Evolutionary conservation across 176 grass and related monocot genomes (phyloP).

Genomic region (Canna indica): DNA sequence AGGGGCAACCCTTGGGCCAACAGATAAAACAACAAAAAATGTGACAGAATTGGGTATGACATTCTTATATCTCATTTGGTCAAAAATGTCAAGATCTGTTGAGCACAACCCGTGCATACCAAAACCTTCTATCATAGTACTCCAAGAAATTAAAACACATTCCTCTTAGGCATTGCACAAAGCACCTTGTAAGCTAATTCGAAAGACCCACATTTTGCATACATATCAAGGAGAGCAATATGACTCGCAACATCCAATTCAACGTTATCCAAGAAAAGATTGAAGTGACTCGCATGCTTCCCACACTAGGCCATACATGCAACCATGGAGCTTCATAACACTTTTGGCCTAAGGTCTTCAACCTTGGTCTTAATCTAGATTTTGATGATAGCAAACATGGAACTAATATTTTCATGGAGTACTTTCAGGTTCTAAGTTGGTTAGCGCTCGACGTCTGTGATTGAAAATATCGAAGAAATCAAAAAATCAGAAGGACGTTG

Average conservation of each 20-base stretch:
- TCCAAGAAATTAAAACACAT: conserved; percentile 19
- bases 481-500: too few species aligned
- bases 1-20: too few species aligned
- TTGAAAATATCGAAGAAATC: too few species aligned
- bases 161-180: conserved; percentile 1
- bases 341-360: not conserved
- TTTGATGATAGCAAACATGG: too few species aligned
- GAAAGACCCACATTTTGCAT: too few species aligned
- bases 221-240: too few species aligned
- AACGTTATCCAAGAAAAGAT: not conserved
- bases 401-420: too few species aligned
- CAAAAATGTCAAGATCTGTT: conserved; percentile 6
- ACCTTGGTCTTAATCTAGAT: too few species aligned
- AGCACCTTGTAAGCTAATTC: too few species aligned
- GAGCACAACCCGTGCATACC: conserved; percentile 6
- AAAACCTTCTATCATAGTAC: conserved; percentile 14
- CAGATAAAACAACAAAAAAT: conserved; percentile 15
- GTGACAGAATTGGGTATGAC: conserved; percentile 4
- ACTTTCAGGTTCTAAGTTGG: too few species aligned
- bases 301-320: conserved; percentile 4
- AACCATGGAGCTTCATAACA: conserved; percentile 10
- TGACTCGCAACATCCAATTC: too few species aligned
- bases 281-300: conserved; percentile 6
- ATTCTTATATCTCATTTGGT: conserved; percentile 3
- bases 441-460: too few species aligned